phyloP scores from a whole-genome alignment of 2,329 filamentous ascomycete species.

The Gremmenia infestans region DNA sequence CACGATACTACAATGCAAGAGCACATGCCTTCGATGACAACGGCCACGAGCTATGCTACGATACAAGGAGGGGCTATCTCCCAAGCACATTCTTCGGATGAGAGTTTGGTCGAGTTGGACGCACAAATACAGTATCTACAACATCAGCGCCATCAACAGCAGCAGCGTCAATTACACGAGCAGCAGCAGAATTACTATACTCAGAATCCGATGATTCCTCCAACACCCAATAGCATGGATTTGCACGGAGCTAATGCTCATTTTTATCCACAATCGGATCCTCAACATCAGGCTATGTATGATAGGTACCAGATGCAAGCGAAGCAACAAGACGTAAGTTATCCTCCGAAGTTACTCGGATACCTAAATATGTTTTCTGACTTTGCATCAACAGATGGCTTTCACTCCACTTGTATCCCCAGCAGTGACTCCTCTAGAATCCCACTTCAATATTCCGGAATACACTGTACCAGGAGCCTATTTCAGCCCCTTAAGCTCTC shows the following conservation, averaged over 20 bases:
- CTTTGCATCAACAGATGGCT: conserved; percentile 49
- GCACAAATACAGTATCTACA: conserved; percentile 63
- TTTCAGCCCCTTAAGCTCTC: conserved; percentile 79
- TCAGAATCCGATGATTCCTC: conserved; percentile 61
- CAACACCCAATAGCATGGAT: conserved; percentile 76
- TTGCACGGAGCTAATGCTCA: conserved; percentile 56
- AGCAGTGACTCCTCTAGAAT: conserved; percentile 75
- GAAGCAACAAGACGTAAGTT: conserved; percentile 62
- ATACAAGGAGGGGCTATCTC: conserved; percentile 36
- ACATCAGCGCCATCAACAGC: conserved; percentile 57
- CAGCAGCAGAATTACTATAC: conserved; percentile 49
- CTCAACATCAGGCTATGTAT: conserved; percentile 56
- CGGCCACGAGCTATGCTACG: conserved; percentile 37
- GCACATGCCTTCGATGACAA: conserved; percentile 46
- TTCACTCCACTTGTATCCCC: conserved; percentile 80
- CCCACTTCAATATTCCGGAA: conserved; percentile 54
- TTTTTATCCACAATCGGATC: conserved; percentile 52
- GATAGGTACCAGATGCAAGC: conserved; percentile 55
- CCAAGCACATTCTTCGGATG: conserved; percentile 42
- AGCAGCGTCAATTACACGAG: conserved; percentile 40
- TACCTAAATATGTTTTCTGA: not conserved
- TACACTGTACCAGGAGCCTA: conserved; percentile 62
- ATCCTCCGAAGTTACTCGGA: not conserved
- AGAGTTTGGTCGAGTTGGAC: conserved; percentile 55
- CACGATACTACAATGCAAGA: conserved; percentile 38